Conservation (phyloP, 176 grass and related monocot species). For the Dactylis glomerata region DNA sequence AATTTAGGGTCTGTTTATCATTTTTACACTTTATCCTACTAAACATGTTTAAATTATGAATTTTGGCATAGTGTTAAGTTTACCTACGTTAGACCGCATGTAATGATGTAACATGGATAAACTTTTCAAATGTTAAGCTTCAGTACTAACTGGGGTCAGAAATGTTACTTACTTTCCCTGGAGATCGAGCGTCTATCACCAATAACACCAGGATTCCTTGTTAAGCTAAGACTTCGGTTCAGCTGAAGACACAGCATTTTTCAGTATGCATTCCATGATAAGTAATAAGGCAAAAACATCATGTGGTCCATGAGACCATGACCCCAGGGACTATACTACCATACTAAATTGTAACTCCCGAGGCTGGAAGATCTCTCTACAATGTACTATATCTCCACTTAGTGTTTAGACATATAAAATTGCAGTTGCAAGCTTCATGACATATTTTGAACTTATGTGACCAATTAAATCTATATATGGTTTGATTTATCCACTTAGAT, state of each 20-base stretch:
- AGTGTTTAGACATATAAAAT: background rate
- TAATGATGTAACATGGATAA: conserved; percentile 1
- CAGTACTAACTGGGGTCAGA: conserved; percentile 3
- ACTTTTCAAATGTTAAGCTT: background rate
- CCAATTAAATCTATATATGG: conserved; percentile 6
- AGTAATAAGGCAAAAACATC: background rate
- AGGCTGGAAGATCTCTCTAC: background rate
- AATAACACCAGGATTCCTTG: conserved; percentile 72
- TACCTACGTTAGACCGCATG: background rate
- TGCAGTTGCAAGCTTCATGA: background rate
- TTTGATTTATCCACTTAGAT: background rate
- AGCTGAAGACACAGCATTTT: conserved; percentile 46
- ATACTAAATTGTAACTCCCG: background rate
- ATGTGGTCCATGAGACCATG: background rate
- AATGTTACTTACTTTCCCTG: conserved; percentile 79
- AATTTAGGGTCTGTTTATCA: background rate
- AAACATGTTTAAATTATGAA: background rate
- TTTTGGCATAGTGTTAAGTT: background rate
- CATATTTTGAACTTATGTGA: background rate
- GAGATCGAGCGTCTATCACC: conserved; percentile 88
- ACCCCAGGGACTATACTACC: background rate
- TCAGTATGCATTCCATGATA: conserved; percentile 17
- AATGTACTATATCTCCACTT: background rate
- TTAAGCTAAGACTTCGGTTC: conserved; percentile 72
- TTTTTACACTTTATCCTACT: background rate